phyloP scores from a whole-genome alignment of 163 green algal genomes.

The Trebouxiophyceae sp. region DNA sequence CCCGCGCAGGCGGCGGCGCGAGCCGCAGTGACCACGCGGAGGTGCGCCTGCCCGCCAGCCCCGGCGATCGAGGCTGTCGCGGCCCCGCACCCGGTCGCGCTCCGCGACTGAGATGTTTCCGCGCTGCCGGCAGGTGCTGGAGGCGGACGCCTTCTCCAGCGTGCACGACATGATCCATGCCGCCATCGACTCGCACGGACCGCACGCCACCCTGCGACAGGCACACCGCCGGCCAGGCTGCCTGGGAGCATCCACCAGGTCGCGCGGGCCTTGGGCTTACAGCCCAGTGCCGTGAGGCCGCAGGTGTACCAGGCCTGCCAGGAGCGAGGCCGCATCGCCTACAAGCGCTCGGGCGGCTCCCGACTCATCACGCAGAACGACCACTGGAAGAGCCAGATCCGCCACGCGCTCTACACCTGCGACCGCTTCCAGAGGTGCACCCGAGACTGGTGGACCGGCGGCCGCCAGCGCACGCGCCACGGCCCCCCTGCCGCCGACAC shows the following conservation, averaged over 20 bases:
- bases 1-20: too few species aligned
- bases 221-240: constrained; percentile 8
- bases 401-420: constrained; percentile 61
- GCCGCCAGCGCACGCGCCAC: not conserved
- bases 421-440: constrained; percentile 43
- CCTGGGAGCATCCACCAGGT: not conserved
- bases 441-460: not conserved
- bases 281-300: not conserved
- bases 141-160: constrained; percentile 45
- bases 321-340: constrained; percentile 47
- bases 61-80: too few species aligned
- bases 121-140: constrained; percentile 21
- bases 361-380: constrained; percentile 61
- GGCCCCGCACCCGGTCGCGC: too few species aligned
- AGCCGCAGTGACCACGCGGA: too few species aligned
- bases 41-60: too few species aligned
- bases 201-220: constrained; percentile 35
- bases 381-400: constrained; percentile 69
- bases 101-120: not conserved
- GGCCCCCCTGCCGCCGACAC: not conserved
- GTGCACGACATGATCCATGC: constrained; percentile 65
- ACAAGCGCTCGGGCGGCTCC: constrained; percentile 47
- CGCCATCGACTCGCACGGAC: constrained; percentile 33
- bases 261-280: not conserved
- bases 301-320: constrained; percentile 57